phyloP scores from a whole-genome alignment of 2,329 filamentous ascomycete species.

The Claviceps purpurea region DNA sequence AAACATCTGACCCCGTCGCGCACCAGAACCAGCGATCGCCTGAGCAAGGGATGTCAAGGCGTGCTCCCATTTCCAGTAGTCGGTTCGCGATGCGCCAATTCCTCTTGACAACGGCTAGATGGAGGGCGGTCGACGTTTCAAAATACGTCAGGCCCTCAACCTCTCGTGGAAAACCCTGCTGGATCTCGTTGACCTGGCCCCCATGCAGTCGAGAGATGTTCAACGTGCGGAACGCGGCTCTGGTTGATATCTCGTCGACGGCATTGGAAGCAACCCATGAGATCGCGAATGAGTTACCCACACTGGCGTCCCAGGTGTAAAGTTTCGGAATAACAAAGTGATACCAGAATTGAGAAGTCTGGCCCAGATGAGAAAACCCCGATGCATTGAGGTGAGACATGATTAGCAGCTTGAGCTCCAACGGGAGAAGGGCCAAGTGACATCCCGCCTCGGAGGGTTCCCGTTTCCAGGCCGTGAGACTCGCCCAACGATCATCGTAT shows the following conservation, averaged over 20 bases:
- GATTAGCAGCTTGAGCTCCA: background rate
- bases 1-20: background rate
- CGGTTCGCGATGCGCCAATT: background rate
- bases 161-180: background rate
- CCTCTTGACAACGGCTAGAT: background rate
- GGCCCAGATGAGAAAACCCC: background rate
- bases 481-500: conserved; percentile 14
- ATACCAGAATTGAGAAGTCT: background rate
- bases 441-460: background rate
- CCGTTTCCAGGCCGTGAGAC: background rate
- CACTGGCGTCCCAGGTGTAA: background rate
- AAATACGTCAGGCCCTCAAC: background rate
- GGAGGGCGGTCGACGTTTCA: background rate
- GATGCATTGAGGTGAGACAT: background rate
- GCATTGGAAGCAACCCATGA: background rate
- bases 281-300: conserved; percentile 1
- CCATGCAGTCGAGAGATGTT: background rate
- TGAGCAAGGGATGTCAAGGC: background rate
- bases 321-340: background rate
- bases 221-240: background rate
- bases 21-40: background rate
- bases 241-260: background rate
- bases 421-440: background rate
- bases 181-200: conserved; percentile 1
- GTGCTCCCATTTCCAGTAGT: background rate